Evolutionary conservation across 495 filamentous ascomycete genomes (phyloP), one percentile per base, ranked within the genome.

Genomic region (Viridothelium virens): DNA sequence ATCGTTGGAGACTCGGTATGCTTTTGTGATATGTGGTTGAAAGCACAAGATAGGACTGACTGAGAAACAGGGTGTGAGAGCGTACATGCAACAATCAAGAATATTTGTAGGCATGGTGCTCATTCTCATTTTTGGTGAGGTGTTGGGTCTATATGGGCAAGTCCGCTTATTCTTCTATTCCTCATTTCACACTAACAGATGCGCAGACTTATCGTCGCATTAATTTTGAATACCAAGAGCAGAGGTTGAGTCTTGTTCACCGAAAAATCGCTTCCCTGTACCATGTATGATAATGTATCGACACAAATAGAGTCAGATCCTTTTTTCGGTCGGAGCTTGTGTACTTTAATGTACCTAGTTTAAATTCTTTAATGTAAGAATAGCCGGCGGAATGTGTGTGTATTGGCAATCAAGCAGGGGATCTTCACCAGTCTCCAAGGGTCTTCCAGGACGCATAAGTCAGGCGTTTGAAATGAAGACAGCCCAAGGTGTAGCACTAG

Each of bases 51-150:
- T 2, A 59, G 31, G 31, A 36, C 11, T 11, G 7, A 36, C 5
- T 7, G 11, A 59, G 25, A 59, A 34, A 9, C 66, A 88, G 85
- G 94, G 94, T 47, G 92, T 96, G 61, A 84, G 94, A 68, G 85
- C 91, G 61, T 99, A 95, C 78, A 95, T 99, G 92, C 85, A 87
- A 69, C 94, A 99, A 78, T 92, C 88, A 31, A 86, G 92, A 63
- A 87, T 99, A 56, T 99, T 96, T 71, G 94, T 99, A 44, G 94
- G 94, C 76, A 96, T 97, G 94, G 93, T 98, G 66, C 76, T 98
- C 71, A 97, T 98, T 68, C 82, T 98, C 70, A 98, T 98, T 85
- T 98, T 98, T 74, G 93, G 90, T 61, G 94, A 99, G 82, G 94
- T 99, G 31, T 77, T 99, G 69, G 94, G 94, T 71, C 87, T 99